Evolutionary conservation across 768 basidiomycete species (phyloP).

Genomic region (Obba rivulosa): DNA sequence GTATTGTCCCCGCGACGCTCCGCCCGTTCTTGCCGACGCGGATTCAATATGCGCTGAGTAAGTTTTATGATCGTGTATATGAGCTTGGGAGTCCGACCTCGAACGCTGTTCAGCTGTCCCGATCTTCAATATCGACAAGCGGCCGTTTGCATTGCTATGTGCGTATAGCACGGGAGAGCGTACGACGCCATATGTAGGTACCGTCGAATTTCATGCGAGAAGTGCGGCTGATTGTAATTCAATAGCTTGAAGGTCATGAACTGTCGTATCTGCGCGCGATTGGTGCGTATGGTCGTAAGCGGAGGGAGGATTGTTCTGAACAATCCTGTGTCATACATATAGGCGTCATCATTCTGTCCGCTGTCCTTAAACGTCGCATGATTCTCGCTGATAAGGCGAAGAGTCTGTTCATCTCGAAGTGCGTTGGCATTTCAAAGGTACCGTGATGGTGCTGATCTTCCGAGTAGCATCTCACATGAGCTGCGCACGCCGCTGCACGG

Average conservation of each 20-base stretch:
- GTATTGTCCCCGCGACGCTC: conserved; percentile 79
- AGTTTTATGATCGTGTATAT: conserved; percentile 25
- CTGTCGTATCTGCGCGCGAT: conserved; percentile 90
- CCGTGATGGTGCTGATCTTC: not conserved
- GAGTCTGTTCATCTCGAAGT: conserved; percentile 90
- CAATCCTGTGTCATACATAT: conserved; percentile 4
- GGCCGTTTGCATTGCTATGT: conserved; percentile 85
- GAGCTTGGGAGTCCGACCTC: not conserved
- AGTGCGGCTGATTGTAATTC: not conserved
- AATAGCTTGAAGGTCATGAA: conserved; percentile 81
- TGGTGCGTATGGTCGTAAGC: conserved; percentile 35
- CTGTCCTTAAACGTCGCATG: conserved; percentile 89
- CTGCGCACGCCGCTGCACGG: conserved; percentile 90
- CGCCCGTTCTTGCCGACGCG: conserved; percentile 74
- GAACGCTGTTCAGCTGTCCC: conserved; percentile 62
- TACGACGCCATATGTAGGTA: conserved; percentile 70
- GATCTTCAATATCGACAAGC: conserved; percentile 89
- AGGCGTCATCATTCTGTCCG: conserved; percentile 90
- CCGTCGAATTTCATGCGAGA: no score
- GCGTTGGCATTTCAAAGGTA: conserved; percentile 15
- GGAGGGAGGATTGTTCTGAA: not conserved
- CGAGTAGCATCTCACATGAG: conserved; percentile 81
- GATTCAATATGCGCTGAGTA: conserved; percentile 86
- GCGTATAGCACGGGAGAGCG: conserved; percentile 86
- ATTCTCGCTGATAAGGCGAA: conserved; percentile 93